Conservation (phyloP, 2,329 filamentous ascomycete species). For the Lasiodiplodia theobromae region DNA sequence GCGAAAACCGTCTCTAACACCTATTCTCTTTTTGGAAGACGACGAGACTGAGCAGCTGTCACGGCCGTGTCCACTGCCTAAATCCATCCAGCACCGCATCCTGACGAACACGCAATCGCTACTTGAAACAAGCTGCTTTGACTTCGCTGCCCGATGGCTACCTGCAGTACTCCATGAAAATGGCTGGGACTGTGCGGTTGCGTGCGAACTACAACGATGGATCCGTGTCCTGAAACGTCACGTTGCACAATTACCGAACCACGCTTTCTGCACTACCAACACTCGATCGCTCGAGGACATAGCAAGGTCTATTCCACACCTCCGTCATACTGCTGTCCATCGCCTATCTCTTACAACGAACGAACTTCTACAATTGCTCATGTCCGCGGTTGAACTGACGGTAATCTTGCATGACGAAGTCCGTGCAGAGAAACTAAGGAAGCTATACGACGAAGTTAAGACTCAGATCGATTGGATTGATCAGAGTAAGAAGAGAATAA, state of each 20-base stretch:
- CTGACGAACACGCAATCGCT: slow-evolving; percentile 45
- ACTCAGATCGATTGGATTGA: neutral
- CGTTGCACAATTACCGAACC: neutral
- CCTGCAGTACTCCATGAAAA: slow-evolving; percentile 40
- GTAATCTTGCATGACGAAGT: neutral
- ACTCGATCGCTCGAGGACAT: neutral
- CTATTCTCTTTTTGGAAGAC: neutral
- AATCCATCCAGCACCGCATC: slow-evolving; percentile 47
- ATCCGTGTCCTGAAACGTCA: slow-evolving; percentile 36
- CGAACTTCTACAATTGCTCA: neutral
- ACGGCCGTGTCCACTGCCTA: slow-evolving; percentile 45
- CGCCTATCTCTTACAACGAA: slow-evolving; percentile 6
- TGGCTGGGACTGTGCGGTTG: slow-evolving; percentile 44
- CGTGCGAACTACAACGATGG: slow-evolving; percentile 49
- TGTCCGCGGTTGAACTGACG: slow-evolving; percentile 1
- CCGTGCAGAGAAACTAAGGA: neutral
- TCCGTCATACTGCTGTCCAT: slow-evolving; percentile 7
- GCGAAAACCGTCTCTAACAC: too few relatives aligned
- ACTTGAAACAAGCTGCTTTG: slow-evolving; percentile 52
- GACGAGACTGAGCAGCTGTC: slow-evolving; percentile 35
- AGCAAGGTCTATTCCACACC: neutral
- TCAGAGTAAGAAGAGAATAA: slow-evolving; percentile 12
- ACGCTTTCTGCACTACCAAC: neutral
- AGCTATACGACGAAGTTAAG: neutral
- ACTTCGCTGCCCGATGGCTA: slow-evolving; percentile 45